Conservation (phyloP, 331 rosid genomes). For the Cydonia oblonga region DNA sequence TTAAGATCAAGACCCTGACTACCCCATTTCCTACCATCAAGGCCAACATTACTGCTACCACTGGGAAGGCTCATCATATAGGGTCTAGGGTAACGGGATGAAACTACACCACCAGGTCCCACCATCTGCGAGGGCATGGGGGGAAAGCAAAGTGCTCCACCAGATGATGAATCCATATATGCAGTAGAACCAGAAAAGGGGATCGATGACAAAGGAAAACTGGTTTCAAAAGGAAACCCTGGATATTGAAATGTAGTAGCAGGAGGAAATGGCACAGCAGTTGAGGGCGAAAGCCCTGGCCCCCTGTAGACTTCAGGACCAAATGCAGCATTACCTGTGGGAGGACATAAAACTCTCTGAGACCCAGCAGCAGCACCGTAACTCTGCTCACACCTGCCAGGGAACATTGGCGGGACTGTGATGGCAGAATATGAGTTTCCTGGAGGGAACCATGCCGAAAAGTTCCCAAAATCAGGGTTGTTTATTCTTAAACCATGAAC, state of each 20-base stretch:
- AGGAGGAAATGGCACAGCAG: constrained; percentile 52
- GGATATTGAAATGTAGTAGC: constrained; percentile 48
- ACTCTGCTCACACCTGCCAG: constrained; percentile 63
- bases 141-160: constrained; percentile 56
- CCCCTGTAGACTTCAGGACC: constrained; percentile 56
- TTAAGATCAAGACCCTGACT: constrained; percentile 73
- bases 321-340: constrained; percentile 39
- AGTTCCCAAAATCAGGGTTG: constrained; percentile 45
- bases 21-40: constrained; percentile 71
- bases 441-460: constrained; percentile 55
- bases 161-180: constrained; percentile 52
- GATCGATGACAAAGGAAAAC: constrained; percentile 49
- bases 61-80: constrained; percentile 54
- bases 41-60: constrained; percentile 38
- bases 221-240: constrained; percentile 65
- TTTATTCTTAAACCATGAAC: constrained; percentile 38
- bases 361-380: constrained; percentile 42
- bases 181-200: constrained; percentile 58
- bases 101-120: constrained; percentile 47
- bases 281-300: constrained; percentile 48
- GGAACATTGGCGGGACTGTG: constrained; percentile 45
- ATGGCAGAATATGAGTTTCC: constrained; percentile 57
- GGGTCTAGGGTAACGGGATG: constrained; percentile 57
- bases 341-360: constrained; percentile 57
- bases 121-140: constrained; percentile 46